Conservation (phyloP, 1,139 yeast species). For the Torulaspora pretoriensis region DNA sequence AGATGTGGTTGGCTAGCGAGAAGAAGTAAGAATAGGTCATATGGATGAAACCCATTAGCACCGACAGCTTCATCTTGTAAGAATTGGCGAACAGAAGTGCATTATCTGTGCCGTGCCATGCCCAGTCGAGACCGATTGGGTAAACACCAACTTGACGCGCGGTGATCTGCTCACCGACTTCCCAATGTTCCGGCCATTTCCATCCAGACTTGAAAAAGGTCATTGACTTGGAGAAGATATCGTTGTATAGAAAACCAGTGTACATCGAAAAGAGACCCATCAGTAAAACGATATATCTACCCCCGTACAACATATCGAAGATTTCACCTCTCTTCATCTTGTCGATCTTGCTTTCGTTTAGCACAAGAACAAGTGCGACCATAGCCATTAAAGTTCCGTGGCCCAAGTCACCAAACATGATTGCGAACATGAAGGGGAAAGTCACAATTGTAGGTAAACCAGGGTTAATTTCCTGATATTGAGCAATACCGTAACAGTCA, state of each 20-base stretch:
- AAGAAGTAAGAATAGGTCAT: constrained; percentile 88
- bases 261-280: constrained; percentile 94
- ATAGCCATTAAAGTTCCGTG: constrained; percentile 80
- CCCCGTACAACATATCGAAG: constrained; percentile 92
- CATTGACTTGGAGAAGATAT: constrained; percentile 86
- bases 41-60: constrained; percentile 89
- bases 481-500: constrained; percentile 92
- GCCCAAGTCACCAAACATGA: constrained; percentile 98
- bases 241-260: constrained; percentile 91
- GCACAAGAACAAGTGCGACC: constrained; percentile 66
- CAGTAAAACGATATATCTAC: constrained; percentile 79
- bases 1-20: constrained; percentile 74
- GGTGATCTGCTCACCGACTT: constrained; percentile 55
- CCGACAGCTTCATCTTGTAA: constrained; percentile 92
- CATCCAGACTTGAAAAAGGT: constrained; percentile 83
- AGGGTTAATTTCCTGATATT: constrained; percentile 93
- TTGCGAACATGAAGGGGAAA: constrained; percentile 97
- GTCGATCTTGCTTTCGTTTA: constrained; percentile 62
- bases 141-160: constrained; percentile 69
- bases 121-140: constrained; percentile 83
- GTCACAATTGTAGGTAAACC: constrained; percentile 93
- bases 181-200: constrained; percentile 79
- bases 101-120: constrained; percentile 97
- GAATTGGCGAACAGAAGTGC: constrained; percentile 86
- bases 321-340: constrained; percentile 81